Base-by-base conservation (phyloP, 352 stramenopile genomes). In the Pythium brachiatum region DNA sequence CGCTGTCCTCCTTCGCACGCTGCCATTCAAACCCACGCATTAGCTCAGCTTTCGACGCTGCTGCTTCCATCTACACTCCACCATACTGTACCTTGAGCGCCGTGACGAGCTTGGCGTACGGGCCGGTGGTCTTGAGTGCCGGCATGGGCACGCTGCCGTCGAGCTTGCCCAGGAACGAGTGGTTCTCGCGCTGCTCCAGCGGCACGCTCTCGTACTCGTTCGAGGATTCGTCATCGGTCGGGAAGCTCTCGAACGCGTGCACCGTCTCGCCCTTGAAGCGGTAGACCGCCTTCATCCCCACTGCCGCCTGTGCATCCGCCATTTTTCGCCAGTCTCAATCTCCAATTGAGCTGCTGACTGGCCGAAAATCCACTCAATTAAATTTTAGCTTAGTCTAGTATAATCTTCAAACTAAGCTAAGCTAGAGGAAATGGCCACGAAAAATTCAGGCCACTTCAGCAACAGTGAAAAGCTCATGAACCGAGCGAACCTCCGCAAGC, bases 1-100 rank as follows among this genome's bases (percentile, higher is more conserved):
- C 84, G 62, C 84, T 94, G 69, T 89, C 83, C 38, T 90, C 77
- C 54, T 94, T 94, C 18, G 82, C 82, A 46, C 81, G 74, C 84
- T 94, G 44, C 47, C 57, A 12, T 44, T 8, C 3, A 21, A 23
- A 31, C 15, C 21, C 13, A 29, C 3, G 12, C 26, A 53, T 52
- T 20, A 52, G 25, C 16, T 20, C 18, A 23, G 13, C n/a, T n/a
- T n/a, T n/a, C 27, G 3, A 60, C 8, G n/a, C 38, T 7, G 50
- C 1, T n/a, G 20, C 43, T 52, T 56, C 46, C 36, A 15, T 26
- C 9, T 36, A 53, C 32, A 58, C 48, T 31, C 8, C 38, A 27
- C 6, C 39, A 32, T 66, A 27, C 7, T 2, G 32, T 50, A 90
- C 84, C 84, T 90, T 92, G 46, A 94, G 70, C 5, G 84, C 76